Conservation (phyloP, 2,329 filamentous ascomycete species). For the Dactylellina sp. region DNA sequence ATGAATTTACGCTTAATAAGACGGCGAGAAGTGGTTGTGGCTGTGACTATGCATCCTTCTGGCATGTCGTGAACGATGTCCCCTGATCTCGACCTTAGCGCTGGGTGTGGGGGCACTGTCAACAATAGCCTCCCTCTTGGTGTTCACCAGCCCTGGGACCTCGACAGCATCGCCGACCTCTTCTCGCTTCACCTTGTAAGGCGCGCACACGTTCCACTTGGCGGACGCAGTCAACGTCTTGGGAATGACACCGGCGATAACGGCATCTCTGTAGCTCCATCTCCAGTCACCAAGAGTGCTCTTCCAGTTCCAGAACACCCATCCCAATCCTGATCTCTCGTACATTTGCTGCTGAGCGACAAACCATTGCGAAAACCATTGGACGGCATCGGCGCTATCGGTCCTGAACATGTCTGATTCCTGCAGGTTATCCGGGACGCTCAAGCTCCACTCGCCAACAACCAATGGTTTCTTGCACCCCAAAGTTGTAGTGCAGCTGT, state of each 20-base stretch:
- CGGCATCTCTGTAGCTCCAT: slow-evolving; percentile 68
- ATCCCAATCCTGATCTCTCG: slow-evolving; percentile 68
- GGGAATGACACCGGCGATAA: slow-evolving; percentile 64
- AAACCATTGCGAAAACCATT: slow-evolving; percentile 71
- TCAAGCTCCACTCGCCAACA: slow-evolving; percentile 72
- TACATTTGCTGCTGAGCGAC: slow-evolving; percentile 70
- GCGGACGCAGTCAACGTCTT: slow-evolving; percentile 58
- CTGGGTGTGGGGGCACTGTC: slow-evolving; percentile 29
- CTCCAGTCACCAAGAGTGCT: slow-evolving; percentile 65
- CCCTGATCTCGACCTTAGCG: slow-evolving; percentile 24
- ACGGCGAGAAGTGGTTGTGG: slow-evolving; percentile 4
- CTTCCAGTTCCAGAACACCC: slow-evolving; percentile 75
- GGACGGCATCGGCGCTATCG: slow-evolving; percentile 61
- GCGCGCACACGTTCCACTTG: slow-evolving; percentile 44
- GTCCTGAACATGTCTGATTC: slow-evolving; percentile 65
- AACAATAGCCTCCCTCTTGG: slow-evolving; percentile 28
- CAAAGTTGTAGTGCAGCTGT: slow-evolving; percentile 68
- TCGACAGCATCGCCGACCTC: slow-evolving; percentile 28
- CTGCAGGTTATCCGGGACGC: slow-evolving; percentile 68
- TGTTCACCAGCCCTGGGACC: slow-evolving; percentile 22
- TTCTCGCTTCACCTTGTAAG: slow-evolving; percentile 32
- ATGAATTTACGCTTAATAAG: slow-evolving; percentile 5
- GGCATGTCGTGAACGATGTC: slow-evolving; percentile 12
- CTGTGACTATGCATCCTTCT: slow-evolving; percentile 25
- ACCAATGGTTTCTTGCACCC: slow-evolving; percentile 66